These are phyloP conservation scores for Fusarium oxysporum DNA, from an alignment of 2,329 filamentous ascomycete genomes.

Conservation along the genomic window DNA sequence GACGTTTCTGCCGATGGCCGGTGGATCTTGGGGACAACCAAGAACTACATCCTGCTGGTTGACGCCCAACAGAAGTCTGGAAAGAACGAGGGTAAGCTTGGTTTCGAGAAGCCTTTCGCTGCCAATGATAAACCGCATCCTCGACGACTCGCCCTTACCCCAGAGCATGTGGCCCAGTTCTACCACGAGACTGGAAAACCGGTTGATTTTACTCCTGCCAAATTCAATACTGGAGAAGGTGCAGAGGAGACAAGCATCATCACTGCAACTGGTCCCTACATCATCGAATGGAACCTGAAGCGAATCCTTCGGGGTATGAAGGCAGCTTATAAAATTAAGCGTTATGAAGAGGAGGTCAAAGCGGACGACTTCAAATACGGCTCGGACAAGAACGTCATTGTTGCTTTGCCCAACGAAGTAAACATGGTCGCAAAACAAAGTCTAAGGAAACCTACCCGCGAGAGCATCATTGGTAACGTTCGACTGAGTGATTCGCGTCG, in stretches of 20 bases:
- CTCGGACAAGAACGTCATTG: slow-evolving; percentile 97
- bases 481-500: slow-evolving; percentile 61
- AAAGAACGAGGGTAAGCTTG: slow-evolving; percentile 98
- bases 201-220: slow-evolving; percentile 88
- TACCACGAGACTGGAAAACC: slow-evolving; percentile 93
- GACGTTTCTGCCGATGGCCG: slow-evolving; percentile 96
- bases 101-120: slow-evolving; percentile 92
- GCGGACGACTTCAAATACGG: slow-evolving; percentile 99
- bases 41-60: slow-evolving; percentile 93
- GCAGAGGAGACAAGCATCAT: slow-evolving; percentile 92
- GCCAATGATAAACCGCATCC: slow-evolving; percentile 95
- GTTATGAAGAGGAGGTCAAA: slow-evolving; percentile 94
- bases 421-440: slow-evolving; percentile 94
- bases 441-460: slow-evolving; percentile 87
- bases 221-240: slow-evolving; percentile 91
- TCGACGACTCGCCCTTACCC: slow-evolving; percentile 86
- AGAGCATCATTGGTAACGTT: slow-evolving; percentile 83
- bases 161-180: slow-evolving; percentile 95
- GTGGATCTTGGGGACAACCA: slow-evolving; percentile 94
- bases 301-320: slow-evolving; percentile 85
- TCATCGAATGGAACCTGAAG: slow-evolving; percentile 95
- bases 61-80: slow-evolving; percentile 90
- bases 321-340: slow-evolving; percentile 95
- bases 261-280: slow-evolving; percentile 95
- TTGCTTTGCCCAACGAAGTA: slow-evolving; percentile 95